A percentile compares a stretch with the other conserved stretches of the same genome.
Evolutionary conservation across 306 rosid species (phyloP).

Genomic region (Fagus crenata): DNA sequence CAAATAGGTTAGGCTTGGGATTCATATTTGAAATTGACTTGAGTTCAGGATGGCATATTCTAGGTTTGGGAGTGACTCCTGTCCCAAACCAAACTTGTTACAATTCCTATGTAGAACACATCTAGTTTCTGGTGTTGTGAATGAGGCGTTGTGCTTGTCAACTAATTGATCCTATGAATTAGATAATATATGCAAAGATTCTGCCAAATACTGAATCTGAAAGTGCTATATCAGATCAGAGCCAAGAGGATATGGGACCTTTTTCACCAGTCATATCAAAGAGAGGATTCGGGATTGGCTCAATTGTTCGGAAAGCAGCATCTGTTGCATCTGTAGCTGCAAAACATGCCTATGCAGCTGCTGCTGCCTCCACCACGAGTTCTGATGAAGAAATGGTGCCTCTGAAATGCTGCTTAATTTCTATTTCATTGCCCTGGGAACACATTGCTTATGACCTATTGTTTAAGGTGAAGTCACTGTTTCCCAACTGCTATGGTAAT

Average conservation of each 20-base stretch:
- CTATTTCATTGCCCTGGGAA: constrained; percentile 97
- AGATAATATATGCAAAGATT: constrained; percentile 26
- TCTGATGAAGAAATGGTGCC: constrained; percentile 79
- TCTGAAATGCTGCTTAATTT: constrained; percentile 93
- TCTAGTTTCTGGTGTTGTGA: constrained; percentile 7
- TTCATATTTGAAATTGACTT: background rate
- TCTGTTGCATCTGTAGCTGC: constrained; percentile 86
- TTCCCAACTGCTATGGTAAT: background rate
- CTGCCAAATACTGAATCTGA: constrained; percentile 36
- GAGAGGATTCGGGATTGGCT: constrained; percentile 77
- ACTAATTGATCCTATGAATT: constrained; percentile 17
- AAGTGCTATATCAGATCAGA: constrained; percentile 70
- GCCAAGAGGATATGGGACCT: constrained; percentile 74
- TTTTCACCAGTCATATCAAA: constrained; percentile 79
- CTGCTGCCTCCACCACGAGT: constrained; percentile 56
- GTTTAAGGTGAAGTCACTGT: constrained; percentile 68
- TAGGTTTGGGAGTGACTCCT: background rate
- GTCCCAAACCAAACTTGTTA: background rate
- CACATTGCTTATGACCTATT: constrained; percentile 86
- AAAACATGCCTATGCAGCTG: constrained; percentile 86
- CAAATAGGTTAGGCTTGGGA: background rate
- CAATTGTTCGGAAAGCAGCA: constrained; percentile 84
- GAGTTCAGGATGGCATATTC: background rate
- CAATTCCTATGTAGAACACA: background rate
- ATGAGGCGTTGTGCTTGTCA: background rate